phyloP scores from a whole-genome alignment of 495 filamentous ascomycete species.

The Staphylotrichum longicolle region DNA sequence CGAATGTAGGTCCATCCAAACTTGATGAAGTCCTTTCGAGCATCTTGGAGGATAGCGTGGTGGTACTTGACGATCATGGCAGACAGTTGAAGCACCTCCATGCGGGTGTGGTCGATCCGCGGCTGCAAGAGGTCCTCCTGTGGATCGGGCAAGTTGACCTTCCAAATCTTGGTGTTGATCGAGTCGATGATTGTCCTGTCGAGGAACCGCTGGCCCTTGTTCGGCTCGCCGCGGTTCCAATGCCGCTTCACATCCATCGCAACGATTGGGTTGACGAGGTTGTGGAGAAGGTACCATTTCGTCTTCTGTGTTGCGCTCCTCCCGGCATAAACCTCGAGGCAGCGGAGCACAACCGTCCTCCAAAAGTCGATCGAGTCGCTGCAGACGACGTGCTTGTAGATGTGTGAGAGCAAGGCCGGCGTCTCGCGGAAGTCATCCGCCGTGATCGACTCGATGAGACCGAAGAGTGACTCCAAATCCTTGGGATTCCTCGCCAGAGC shows the following conservation, averaged over 20 bases:
- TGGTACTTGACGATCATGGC: slow-evolving; percentile 95
- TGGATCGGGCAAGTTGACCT: slow-evolving; percentile 75
- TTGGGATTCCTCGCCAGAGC: slow-evolving; percentile 70
- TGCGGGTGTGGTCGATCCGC: slow-evolving; percentile 90
- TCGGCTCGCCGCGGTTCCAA: slow-evolving; percentile 49
- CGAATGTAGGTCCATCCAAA: slow-evolving; percentile 98
- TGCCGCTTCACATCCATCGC: slow-evolving; percentile 90
- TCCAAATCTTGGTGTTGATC: slow-evolving; percentile 93
- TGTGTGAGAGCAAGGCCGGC: slow-evolving; percentile 72
- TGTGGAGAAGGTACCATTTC: slow-evolving; percentile 88
- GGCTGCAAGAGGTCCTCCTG: slow-evolving; percentile 82
- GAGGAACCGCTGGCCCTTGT: slow-evolving; percentile 70
- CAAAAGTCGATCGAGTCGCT: slow-evolving; percentile 87
- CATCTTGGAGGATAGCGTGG: slow-evolving; percentile 75
- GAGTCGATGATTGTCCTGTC: slow-evolving; percentile 86
- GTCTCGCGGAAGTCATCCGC: slow-evolving; percentile 75
- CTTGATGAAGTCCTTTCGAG: slow-evolving; percentile 97
- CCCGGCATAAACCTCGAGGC: slow-evolving; percentile 81
- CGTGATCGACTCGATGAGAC: slow-evolving; percentile 78
- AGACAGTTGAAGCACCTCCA: slow-evolving; percentile 93
- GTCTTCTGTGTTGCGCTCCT: slow-evolving; percentile 76
- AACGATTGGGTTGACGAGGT: slow-evolving; percentile 93
- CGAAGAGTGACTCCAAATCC: slow-evolving; percentile 86
- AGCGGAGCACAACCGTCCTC: slow-evolving; percentile 77
- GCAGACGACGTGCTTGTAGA: slow-evolving; percentile 80